These are phyloP conservation scores for Diversispora eburnea DNA, from an alignment of 192 early-diverging fungal species.

Conservation along the genomic window DNA sequence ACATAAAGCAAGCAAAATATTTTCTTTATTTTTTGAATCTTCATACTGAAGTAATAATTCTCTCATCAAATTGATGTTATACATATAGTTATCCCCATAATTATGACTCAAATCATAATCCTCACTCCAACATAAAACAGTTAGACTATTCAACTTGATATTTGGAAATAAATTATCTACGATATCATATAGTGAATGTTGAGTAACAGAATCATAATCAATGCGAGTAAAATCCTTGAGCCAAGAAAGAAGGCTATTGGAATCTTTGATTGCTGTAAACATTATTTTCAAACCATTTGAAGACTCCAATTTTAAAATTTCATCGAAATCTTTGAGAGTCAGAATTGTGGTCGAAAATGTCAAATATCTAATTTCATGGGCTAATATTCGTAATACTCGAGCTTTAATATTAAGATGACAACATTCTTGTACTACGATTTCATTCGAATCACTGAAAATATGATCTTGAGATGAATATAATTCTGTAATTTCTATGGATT, in stretches of 20 bases:
- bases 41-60: neutral
- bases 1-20: neutral
- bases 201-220: neutral
- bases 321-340: neutral
- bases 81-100: constrained; percentile 38
- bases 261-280: neutral
- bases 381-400: neutral
- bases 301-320: neutral
- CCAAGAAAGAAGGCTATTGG: constrained; percentile 6
- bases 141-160: neutral
- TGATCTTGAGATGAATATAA: neutral
- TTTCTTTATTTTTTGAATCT: neutral
- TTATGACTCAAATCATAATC: constrained; percentile 28
- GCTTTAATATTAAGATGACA: constrained; percentile 9
- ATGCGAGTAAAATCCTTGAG: constrained; percentile 18
- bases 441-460: neutral
- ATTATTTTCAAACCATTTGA: constrained; percentile 11
- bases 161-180: neutral
- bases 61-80: constrained; percentile 36
- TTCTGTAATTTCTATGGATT: neutral
- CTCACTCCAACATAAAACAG: constrained; percentile 26
- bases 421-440: neutral
- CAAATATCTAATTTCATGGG: constrained; percentile 3
- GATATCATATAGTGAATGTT: neutral
- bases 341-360: neutral